Percentiles rank a stretch among this genome's conserved stretches.
These are phyloP conservation scores for Boletus edulis DNA, from an alignment of 768 basidiomycete species.

Conservation along the genomic window DNA sequence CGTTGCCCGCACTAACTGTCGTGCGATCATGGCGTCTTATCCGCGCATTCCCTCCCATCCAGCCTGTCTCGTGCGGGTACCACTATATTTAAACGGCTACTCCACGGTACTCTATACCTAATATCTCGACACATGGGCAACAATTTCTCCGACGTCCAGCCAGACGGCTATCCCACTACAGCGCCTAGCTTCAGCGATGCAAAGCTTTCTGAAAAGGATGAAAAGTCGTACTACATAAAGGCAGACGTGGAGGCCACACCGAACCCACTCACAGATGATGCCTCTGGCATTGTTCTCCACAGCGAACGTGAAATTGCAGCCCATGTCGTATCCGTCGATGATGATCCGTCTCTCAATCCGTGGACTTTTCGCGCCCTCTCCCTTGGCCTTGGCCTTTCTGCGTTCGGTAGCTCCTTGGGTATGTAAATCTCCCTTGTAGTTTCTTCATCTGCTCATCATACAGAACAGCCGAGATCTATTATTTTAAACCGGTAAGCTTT, in stretches of 20 bases:
- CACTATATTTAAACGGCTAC: not conserved
- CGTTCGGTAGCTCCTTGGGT: slow-evolving; percentile 52
- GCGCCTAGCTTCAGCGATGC: too few relatives aligned
- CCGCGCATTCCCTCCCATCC: slow-evolving; percentile 23
- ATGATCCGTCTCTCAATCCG: slow-evolving; percentile 7
- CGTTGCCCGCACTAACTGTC: not conserved
- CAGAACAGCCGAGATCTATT: slow-evolving; percentile 52
- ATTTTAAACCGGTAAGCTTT: slow-evolving; percentile 50
- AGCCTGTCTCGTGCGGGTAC: not conserved
- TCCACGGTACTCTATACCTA: not conserved
- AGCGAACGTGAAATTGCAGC: too few relatives aligned
- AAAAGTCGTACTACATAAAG: too few relatives aligned
- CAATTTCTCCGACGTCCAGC: too few relatives aligned
- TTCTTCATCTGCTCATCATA: not conserved
- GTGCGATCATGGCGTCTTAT: slow-evolving; percentile 9
- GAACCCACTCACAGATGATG: too few relatives aligned
- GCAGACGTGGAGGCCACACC: too few relatives aligned
- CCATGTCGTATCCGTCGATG: too few relatives aligned
- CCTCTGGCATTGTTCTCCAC: too few relatives aligned
- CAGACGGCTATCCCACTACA: too few relatives aligned
- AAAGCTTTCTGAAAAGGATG: too few relatives aligned
- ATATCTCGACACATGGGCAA: too few relatives aligned
- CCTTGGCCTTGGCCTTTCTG: slow-evolving; percentile 52
- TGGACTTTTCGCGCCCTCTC: slow-evolving; percentile 36
- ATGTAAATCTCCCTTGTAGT: not conserved